phyloP scores from a whole-genome alignment of 2,329 filamentous ascomycete species.

The Trichoderma koningiopsis region DNA sequence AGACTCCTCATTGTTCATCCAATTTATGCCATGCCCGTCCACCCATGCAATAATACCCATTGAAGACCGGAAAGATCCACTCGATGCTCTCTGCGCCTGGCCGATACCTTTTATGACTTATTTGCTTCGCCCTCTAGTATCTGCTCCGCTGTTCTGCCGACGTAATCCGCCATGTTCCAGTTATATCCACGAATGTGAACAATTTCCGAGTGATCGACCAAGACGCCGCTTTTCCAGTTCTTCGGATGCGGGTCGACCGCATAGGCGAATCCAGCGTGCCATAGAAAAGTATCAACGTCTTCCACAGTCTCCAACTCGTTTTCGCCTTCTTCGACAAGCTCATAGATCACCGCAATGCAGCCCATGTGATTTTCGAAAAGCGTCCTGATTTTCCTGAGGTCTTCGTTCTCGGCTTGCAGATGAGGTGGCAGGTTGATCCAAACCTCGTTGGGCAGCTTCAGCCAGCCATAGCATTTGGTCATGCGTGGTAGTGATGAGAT shows the following conservation, averaged over 20 bases:
- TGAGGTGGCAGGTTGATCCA: not conserved
- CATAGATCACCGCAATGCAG: constrained; percentile 17
- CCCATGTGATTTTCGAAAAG: not conserved
- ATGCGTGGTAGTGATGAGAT: constrained; percentile 9
- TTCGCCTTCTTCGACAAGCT: constrained; percentile 13
- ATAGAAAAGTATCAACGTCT: constrained; percentile 18
- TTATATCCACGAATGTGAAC: constrained; percentile 7
- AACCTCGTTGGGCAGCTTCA: constrained; percentile 6
- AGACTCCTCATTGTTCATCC: not conserved
- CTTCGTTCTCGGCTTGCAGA: not conserved
- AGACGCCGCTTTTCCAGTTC: constrained; percentile 14
- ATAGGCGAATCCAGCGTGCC: constrained; percentile 17
- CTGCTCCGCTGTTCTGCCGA: not conserved
- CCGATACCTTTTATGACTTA: not conserved
- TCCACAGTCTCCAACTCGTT: not conserved
- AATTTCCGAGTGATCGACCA: constrained; percentile 18
- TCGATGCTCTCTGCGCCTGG: not conserved
- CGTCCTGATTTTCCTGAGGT: not conserved
- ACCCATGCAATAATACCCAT: not conserved
- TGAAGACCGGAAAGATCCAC: no score
- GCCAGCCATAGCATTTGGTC: constrained; percentile 22
- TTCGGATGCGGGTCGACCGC: not conserved
- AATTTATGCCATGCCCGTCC: not conserved
- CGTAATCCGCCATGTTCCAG: not conserved
- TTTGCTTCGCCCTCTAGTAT: not conserved